Evolutionary conservation across 1,284 basidiomycete species (phyloP).

Genomic region (Omphalotus olearius): DNA sequence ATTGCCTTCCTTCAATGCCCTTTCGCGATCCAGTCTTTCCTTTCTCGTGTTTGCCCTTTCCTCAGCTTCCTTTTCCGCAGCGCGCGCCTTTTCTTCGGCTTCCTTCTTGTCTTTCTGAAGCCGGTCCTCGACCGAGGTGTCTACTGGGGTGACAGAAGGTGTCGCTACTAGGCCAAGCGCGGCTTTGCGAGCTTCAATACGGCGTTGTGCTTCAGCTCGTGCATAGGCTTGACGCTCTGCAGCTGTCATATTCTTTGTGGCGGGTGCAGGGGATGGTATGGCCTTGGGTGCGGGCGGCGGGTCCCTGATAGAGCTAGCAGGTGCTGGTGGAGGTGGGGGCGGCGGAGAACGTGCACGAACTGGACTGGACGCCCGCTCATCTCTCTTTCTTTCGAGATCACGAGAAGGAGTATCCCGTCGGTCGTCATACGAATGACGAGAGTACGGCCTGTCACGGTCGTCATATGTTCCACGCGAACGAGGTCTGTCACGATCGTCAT

Average conservation of each 20-base stretch:
- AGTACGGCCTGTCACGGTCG: conserved; percentile 24
- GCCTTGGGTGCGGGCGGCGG: conserved; percentile 46
- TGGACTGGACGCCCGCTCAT: conserved; percentile 41
- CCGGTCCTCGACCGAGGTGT: conserved; percentile 78
- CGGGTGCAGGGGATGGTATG: conserved; percentile 40
- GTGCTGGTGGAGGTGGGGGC: conserved; percentile 38
- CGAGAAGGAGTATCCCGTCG: conserved; percentile 27
- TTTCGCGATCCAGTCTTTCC: conserved; percentile 67
- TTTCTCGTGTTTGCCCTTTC: conserved; percentile 67
- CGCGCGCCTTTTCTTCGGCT: conserved; percentile 74
- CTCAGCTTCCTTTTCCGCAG: conserved; percentile 75
- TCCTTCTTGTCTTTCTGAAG: conserved; percentile 82
- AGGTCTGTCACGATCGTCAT: conserved; percentile 23
- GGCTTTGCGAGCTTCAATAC: conserved; percentile 85
- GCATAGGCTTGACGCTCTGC: conserved; percentile 84
- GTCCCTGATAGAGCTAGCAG: conserved; percentile 29
- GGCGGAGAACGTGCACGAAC: conserved; percentile 42
- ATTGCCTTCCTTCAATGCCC: conserved; percentile 49
- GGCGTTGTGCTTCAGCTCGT: conserved; percentile 78
- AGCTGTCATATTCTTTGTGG: conserved; percentile 75
- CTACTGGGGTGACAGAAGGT: conserved; percentile 51
- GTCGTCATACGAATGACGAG: conserved; percentile 20
- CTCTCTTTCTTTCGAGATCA: conserved; percentile 37
- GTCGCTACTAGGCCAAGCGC: conserved; percentile 74
- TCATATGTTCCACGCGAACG: conserved; percentile 16